Conservation (phyloP, 495 filamentous ascomycete species). For the Tuber magnatum region DNA sequence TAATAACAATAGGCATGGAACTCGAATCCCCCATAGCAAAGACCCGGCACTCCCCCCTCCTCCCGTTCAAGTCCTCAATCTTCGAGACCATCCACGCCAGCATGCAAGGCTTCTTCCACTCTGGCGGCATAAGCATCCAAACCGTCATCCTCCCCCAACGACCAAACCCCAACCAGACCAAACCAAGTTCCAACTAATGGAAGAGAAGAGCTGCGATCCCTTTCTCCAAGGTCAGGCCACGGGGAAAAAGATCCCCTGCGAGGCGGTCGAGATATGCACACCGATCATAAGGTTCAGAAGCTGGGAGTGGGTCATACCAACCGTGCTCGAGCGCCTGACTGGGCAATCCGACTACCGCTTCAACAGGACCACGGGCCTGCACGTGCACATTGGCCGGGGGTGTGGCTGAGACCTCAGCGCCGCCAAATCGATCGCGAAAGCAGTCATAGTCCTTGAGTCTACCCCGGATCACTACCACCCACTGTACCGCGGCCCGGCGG, state of each 20-base stretch:
- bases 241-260: conserved; percentile 11
- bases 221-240: conserved; percentile 7
- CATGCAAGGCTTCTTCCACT: conserved; percentile 14
- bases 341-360: conserved; percentile 21
- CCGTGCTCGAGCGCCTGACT: conserved; percentile 22
- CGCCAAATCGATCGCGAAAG: conserved; percentile 34
- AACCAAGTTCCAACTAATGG: conserved; percentile 24
- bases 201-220: conserved; percentile 29
- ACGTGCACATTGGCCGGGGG: conserved; percentile 36
- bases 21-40: conserved; percentile 30
- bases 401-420: conserved; percentile 27
- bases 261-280: conserved; percentile 34
- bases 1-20: conserved; percentile 31
- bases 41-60: background rate
- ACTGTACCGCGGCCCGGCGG: conserved; percentile 14
- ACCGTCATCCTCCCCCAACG: conserved; percentile 17
- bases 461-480: conserved; percentile 31
- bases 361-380: conserved; percentile 33
- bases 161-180: conserved; percentile 22
- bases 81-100: conserved; percentile 18
- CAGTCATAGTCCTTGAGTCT: conserved; percentile 33
- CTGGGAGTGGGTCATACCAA: conserved; percentile 24
- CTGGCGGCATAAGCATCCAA: conserved; percentile 22
- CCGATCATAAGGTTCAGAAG: conserved; percentile 27
- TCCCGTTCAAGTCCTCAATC: conserved; percentile 11